Evolutionary conservation across 208 protist species (phyloP).

Genomic region (Trypanosoma mega): DNA sequence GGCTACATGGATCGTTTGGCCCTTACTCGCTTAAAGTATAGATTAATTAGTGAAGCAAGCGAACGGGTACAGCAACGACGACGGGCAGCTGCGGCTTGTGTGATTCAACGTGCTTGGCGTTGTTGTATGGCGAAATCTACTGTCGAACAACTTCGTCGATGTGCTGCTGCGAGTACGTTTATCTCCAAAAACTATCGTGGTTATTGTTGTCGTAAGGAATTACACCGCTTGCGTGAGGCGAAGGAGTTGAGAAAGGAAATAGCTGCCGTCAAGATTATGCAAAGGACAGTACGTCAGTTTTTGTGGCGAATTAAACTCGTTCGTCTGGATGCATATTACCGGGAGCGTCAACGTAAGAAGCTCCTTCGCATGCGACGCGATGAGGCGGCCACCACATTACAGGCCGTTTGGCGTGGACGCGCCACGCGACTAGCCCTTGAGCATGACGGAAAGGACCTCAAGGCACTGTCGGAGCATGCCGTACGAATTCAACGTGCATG

Average conservation of each 20-base stretch:
- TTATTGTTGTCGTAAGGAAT: constrained; percentile 47
- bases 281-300: constrained; percentile 44
- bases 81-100: constrained; percentile 43
- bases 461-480: constrained; percentile 27
- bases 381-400: constrained; percentile 70
- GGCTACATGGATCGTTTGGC: constrained; percentile 44
- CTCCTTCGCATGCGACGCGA: constrained; percentile 44
- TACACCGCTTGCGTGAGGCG: constrained; percentile 41
- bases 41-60: constrained; percentile 19
- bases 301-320: constrained; percentile 33
- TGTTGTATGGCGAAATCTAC: constrained; percentile 59
- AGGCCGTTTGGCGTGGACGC: constrained; percentile 82
- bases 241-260: constrained; percentile 29
- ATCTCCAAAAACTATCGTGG: constrained; percentile 57
- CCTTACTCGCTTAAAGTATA: constrained; percentile 17
- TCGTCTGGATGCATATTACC: constrained; percentile 69
- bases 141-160: constrained; percentile 51
- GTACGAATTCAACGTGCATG: constrained; percentile 65
- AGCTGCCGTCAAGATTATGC: constrained; percentile 50
- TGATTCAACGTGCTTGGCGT: constrained; percentile 83
- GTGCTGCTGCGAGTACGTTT: constrained; percentile 38
- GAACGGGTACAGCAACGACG: constrained; percentile 32
- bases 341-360: constrained; percentile 48
- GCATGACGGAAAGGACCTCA: constrained; percentile 27
- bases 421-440: constrained; percentile 51